Conservation (phyloP, 108 stramenopile genomes). For the Stephanodiscus triporus region DNA sequence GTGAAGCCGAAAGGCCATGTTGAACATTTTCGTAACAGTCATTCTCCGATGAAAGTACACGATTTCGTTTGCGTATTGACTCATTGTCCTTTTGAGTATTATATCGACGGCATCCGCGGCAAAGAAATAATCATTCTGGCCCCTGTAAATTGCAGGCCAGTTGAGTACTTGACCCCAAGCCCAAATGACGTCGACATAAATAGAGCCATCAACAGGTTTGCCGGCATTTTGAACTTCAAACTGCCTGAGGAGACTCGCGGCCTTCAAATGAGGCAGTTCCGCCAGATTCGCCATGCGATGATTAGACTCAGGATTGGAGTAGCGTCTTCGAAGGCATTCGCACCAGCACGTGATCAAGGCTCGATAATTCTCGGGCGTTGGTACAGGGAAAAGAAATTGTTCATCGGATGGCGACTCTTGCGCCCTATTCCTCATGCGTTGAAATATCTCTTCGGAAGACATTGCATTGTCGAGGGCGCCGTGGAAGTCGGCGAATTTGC, state of each 20-base stretch:
- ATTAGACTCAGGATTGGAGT: slow-evolving; percentile 28
- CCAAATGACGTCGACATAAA: slow-evolving; percentile 36
- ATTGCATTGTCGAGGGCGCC: slow-evolving; percentile 27
- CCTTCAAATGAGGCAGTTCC: slow-evolving; percentile 40
- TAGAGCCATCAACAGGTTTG: slow-evolving; percentile 30
- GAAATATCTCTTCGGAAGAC: slow-evolving; percentile 29
- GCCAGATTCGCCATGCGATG: slow-evolving; percentile 12
- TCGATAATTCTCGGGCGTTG: slow-evolving; percentile 36
- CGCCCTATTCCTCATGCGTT: slow-evolving; percentile 30
- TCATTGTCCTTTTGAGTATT: slow-evolving; percentile 22
- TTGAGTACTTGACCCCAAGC: slow-evolving; percentile 29
- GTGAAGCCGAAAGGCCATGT: slow-evolving; percentile 33
- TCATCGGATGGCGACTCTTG: background rate
- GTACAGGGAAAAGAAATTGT: slow-evolving; percentile 32
- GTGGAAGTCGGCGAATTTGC: slow-evolving; percentile 23
- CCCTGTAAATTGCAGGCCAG: slow-evolving; percentile 31
- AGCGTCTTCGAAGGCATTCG: slow-evolving; percentile 31
- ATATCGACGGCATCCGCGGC: slow-evolving; percentile 16
- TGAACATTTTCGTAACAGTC: slow-evolving; percentile 45
- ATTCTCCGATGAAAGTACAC: slow-evolving; percentile 19
- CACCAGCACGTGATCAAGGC: slow-evolving; percentile 25
- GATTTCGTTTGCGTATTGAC: slow-evolving; percentile 20
- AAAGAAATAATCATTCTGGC: slow-evolving; percentile 6
- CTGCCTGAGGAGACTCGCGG: slow-evolving; percentile 24
- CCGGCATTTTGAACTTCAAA: slow-evolving; percentile 14